A percentile compares a stretch with the other conserved stretches of the same genome.
These are phyloP conservation scores for Lathyrus aphaca DNA, from an alignment of 306 rosid genomes.

Conservation along the genomic window DNA sequence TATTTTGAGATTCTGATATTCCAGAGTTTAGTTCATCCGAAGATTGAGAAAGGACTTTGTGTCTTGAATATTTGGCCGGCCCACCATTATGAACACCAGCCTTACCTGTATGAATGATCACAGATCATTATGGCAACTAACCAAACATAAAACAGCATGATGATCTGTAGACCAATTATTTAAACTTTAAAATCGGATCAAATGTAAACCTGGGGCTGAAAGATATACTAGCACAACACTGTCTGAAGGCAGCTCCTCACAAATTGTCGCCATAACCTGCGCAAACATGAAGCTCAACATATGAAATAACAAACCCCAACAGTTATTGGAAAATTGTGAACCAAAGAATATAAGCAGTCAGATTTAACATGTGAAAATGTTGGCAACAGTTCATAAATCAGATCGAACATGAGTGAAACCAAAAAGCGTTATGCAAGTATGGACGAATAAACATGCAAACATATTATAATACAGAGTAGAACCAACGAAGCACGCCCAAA, in stretches of 20 bases:
- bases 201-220: conserved; percentile 83
- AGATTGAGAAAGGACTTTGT: conserved; percentile 54
- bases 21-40: conserved; percentile 57
- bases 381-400: conserved; percentile 21
- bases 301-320: conserved; percentile 36
- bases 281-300: conserved; percentile 37
- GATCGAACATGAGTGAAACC: conserved; percentile 9
- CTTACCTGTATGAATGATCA: conserved; percentile 68
- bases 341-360: conserved; percentile 22
- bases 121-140: conserved; percentile 47
- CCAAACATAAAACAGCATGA: conserved; percentile 37
- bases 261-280: conserved; percentile 95
- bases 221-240: conserved; percentile 80
- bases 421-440: background rate
- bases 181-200: conserved; percentile 35
- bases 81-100: conserved; percentile 64
- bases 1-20: conserved; percentile 55
- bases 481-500: conserved; percentile 17
- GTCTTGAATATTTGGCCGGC: conserved; percentile 61
- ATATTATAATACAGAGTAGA: conserved; percentile 16
- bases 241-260: conserved; percentile 92
- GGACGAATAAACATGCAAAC: conserved; percentile 16
- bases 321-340: conserved; percentile 6
- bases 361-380: conserved; percentile 15
- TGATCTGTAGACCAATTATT: conserved; percentile 22